phyloP scores from a whole-genome alignment of 441 rosid genomes.

The Arabidopsis hybrid region DNA sequence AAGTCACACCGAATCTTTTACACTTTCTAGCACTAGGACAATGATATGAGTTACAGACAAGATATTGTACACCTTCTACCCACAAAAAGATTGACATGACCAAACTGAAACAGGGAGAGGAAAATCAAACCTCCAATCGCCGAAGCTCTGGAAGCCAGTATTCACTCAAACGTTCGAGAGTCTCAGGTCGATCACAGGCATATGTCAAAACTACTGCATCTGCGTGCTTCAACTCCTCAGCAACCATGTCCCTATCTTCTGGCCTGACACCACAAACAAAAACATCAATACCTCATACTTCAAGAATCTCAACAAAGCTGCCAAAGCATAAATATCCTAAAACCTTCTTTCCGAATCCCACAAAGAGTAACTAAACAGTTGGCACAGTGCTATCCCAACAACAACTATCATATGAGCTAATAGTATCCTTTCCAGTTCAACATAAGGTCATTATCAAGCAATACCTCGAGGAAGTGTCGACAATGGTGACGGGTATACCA shows the following conservation, averaged over 20 bases:
- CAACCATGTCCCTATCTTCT: conserved; percentile 80
- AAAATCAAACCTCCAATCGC: conserved; percentile 67
- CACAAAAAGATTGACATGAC: conserved; percentile 51
- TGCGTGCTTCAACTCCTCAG: conserved; percentile 84
- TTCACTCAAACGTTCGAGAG: conserved; percentile 77
- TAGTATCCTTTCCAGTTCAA: background rate
- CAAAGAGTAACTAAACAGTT: background rate
- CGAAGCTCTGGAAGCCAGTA: conserved; percentile 97
- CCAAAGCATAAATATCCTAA: background rate
- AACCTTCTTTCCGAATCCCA: background rate
- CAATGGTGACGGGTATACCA: conserved; percentile 83
- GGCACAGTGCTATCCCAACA: background rate
- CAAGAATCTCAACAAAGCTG: conserved; percentile 23
- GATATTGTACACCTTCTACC: conserved; percentile 46
- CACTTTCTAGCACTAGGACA: conserved; percentile 43
- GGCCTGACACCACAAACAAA: conserved; percentile 49
- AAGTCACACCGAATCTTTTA: background rate
- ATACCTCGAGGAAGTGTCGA: conserved; percentile 91
- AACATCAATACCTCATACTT: conserved; percentile 3
- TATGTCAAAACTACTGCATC: conserved; percentile 96
- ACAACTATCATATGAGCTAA: background rate
- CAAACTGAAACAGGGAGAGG: conserved; percentile 18
- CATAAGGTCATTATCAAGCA: background rate
- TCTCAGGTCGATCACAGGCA: conserved; percentile 83
- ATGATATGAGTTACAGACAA: conserved; percentile 63